Evolutionary conservation across 2,329 filamentous ascomycete genomes (phyloP), one percentile per base, ranked within the genome.

Genomic region (Colletotrichum sp.): DNA sequence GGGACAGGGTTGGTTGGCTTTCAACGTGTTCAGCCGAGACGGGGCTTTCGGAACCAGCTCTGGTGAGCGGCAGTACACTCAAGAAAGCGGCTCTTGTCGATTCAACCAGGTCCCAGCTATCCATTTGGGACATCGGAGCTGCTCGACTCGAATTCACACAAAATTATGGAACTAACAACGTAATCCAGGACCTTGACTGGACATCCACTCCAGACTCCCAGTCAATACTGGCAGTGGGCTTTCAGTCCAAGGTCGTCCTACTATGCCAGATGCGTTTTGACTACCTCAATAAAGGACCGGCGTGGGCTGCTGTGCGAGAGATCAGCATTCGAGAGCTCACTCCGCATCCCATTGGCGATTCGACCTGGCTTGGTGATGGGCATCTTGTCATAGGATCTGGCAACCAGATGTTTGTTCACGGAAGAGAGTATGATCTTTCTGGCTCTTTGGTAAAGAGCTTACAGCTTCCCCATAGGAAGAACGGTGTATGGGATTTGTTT

Each of bases 211-310:
- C 95, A 0, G 95, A 98, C 81, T 92, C 92, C 63, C 95, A 98
- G 79, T 96, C 94, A 2, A 95, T 98, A 69, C 87, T 98, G 24
- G 95, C 96, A 1, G 94, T 98, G n/a, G 95, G 96, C 0, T 98
- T 98, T 79, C 93, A 93, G n/a, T 94, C 96, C 76, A 91, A 93
- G 70, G 93, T 98, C 7, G 84, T 97, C 34, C 87, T 98, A 4
- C 89, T 98, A 31, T 93, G 94, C 8, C 95, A 98, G 80, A 92
- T 98, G 85, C 93, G 96, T 15, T 98, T 97, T 80, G 95, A 98
- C 82, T 98, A 98, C 80, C 87, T 98, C 21, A 95, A 96, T 78
- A 93, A 94, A 74, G 93, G 94, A 1, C 94, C 95, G n/a, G 95
- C 95, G 0, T 98, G 96, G 96, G 93, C 94, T 1, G 89, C 93